Base-by-base conservation (phyloP, 352 stramenopile species). In the Globisporangium camurandrum region DNA sequence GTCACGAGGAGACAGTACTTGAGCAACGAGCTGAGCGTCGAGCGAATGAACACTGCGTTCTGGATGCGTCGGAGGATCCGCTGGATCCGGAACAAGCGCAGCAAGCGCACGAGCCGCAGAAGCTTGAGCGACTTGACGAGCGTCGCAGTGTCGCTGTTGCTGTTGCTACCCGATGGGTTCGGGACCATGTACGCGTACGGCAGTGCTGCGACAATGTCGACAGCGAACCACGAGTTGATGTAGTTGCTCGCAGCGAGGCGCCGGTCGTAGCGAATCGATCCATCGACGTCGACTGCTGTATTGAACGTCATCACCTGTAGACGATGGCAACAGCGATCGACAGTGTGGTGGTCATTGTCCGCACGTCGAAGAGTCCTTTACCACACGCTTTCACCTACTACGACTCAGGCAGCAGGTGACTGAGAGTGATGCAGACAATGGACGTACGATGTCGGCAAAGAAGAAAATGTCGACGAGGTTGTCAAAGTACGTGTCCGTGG, bases 1-100 rank as follows among this genome's bases (percentile, higher is more conserved):
- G 59, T 78, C n/a, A 90, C 79, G 23, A 90, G 64, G 46, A 90
- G 67, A 39, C 62, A 86, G 56, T 88, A 90, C 49, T 90, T 90
- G 49, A 86, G 71, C 46, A 90, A 58, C 31, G 75, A 85, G 60
- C 79, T 88, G 26, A 87, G 72, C 20, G 71, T 90, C 9, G 79
- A 90, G 5, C 76, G 72, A 24, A 90, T 57, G 26, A 90, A 62
- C 7, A 90, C 57, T 0, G 76, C 76, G 46, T 90, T 52, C 67
- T 84, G 46, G 14, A 59, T 51, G 38, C 51, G 27, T 1, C 49
- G 39, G 16, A 90, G 54, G 47, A 90, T 88, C 19, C 77, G 75
- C 14, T 71, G 67, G 56, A 90, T 86, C 5, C 79, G 79, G 33
- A 90, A 84, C 27, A 86, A 61, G 0, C 69, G 69, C 17, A 59